These are phyloP conservation scores for Platismatia glauca DNA, from an alignment of 495 filamentous ascomycete species.

Conservation along the genomic window DNA sequence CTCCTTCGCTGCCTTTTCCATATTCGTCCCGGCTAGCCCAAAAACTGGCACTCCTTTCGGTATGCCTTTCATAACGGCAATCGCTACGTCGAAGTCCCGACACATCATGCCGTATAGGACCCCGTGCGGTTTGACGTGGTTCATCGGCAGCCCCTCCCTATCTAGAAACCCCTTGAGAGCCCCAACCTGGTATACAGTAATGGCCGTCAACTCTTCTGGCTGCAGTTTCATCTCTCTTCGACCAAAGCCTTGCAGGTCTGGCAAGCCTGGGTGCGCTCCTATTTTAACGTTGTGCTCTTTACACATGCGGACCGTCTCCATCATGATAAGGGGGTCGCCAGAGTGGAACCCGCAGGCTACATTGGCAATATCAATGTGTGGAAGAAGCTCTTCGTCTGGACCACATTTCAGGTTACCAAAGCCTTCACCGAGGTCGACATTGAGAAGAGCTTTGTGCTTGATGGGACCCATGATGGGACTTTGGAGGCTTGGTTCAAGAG, in stretches of 20 bases:
- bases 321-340: conserved; percentile 52
- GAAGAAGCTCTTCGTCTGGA: conserved; percentile 51
- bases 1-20: conserved; percentile 45
- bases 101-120: conserved; percentile 50
- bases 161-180: conserved; percentile 49
- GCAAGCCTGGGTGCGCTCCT: conserved; percentile 54
- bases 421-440: conserved; percentile 45
- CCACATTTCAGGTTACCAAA: conserved; percentile 31
- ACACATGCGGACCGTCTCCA: conserved; percentile 45
- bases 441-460: conserved; percentile 42
- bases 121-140: conserved; percentile 55
- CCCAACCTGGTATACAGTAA: conserved; percentile 50
- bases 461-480: conserved; percentile 33
- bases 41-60: conserved; percentile 47
- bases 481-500: background rate
- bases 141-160: conserved; percentile 42
- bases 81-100: conserved; percentile 40
- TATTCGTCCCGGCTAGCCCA: conserved; percentile 45
- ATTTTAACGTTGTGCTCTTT: conserved; percentile 45
- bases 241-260: conserved; percentile 55
- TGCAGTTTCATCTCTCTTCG: conserved; percentile 46
- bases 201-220: conserved; percentile 48
- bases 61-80: conserved; percentile 43
- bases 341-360: conserved; percentile 55
- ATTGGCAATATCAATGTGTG: conserved; percentile 53